phyloP scores from a whole-genome alignment of 176 grass and related monocot genomes.

The sorghum (Sorghum bicolor) region Sorghum_bicolor_NCBIv3 NC_012874.2:3410001-3410500 shows the following conservation, averaged over 20 bases:
- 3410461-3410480: not conserved
- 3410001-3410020: not conserved
- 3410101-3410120: conserved; percentile 62
- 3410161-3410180: not conserved
- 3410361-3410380: not conserved
- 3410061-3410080: not conserved
- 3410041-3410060: not conserved
- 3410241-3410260: not conserved
- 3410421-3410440: not conserved
- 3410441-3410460: not conserved
- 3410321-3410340: conserved; percentile 83
- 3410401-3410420: not conserved
- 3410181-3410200: not conserved
- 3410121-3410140: conserved; percentile 45
- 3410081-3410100: conserved; percentile 68
- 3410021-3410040: not conserved
- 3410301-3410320: conserved; percentile 84
- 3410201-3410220: not conserved
- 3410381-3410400: not conserved
- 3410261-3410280: conserved; percentile 32
- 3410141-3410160: not conserved
- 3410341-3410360: conserved; percentile 7
- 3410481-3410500: conserved; percentile 59
- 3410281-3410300: conserved; percentile 77
- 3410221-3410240: not conserved